Base-by-base conservation (phyloP, 306 rosid species). In the Cyamopsis tetragonoloba region DNA sequence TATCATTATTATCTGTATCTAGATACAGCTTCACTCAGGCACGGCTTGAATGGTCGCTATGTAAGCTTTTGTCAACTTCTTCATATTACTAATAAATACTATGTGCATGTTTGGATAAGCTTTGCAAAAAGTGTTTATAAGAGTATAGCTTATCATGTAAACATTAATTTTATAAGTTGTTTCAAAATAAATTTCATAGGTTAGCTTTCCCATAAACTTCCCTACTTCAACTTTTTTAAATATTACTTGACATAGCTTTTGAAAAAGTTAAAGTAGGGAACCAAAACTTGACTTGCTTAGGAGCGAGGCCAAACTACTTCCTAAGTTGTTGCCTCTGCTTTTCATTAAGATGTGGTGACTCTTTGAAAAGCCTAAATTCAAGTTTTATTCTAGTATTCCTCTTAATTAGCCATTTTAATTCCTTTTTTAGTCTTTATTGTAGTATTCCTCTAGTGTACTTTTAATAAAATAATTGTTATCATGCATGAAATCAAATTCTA, bases 291-390 rank as follows among this genome's bases (percentile, higher is more conserved):
- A 91, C 98, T 71, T 91, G 98, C 34, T 95, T 76, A 0, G 98
- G 88, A 62, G 96, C 91, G 51, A 91, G 95, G 48, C 98, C 98
- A 69, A 91, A 27, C 70, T 81, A 84, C 79, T 88, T 91, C 83
- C 96, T 88, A 1, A 91, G 90, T 22, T 88, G 96, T 55, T 88
- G 98, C 62, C 98, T 91, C 64, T 91, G 98, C 68, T 88, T 91
- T 85, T 91, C 96, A 80, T 91, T 95, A 35, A 95, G 96, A 70
- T 91, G 98, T 10, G 98, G 98, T 37, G 98, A 91, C 34, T 91
- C 98, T 73, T 88, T 91, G 79, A 91, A 91, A 34, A 88, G 22
- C 44, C 57, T 60, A 39, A 35, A 17, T 66, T 13, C 39, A 44
- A 28, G 30, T 31, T 30, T n/a, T n/a, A n/a, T n/a, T n/a, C n/a